These are phyloP conservation scores for Populus tremula DNA, from an alignment of 345 rosid genomes.

Conservation along the genomic window DNA sequence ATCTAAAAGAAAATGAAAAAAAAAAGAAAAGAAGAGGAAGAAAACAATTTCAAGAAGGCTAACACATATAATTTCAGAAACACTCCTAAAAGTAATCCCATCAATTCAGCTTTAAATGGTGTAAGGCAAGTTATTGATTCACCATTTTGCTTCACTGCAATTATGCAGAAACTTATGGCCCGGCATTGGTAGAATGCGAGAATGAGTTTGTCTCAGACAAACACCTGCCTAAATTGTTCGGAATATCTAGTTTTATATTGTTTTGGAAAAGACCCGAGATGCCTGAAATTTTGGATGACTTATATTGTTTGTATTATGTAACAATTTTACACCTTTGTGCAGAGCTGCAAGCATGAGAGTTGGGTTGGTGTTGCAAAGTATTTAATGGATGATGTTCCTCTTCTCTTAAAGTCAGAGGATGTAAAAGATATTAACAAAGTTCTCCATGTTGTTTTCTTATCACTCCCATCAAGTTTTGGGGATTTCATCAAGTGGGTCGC, in stretches of 20 bases:
- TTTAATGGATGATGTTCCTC: constrained; percentile 78
- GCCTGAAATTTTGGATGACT: background rate
- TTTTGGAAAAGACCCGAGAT: background rate
- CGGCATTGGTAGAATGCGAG: background rate
- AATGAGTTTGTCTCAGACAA: background rate
- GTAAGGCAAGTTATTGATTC: too few species aligned
- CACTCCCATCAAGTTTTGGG: constrained; percentile 61
- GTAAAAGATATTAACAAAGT: constrained; percentile 49
- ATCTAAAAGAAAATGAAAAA: too few species aligned
- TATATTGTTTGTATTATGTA: background rate
- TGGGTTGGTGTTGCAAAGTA: constrained; percentile 69
- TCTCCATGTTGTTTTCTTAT: constrained; percentile 49
- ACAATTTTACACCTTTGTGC: constrained; percentile 15
- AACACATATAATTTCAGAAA: too few species aligned
- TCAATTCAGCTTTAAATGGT: too few species aligned
- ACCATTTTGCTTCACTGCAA: too few species aligned
- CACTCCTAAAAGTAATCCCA: too few species aligned
- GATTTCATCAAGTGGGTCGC: constrained; percentile 87
- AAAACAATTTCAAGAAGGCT: too few species aligned
- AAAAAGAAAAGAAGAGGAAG: too few species aligned
- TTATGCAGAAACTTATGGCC: too few species aligned
- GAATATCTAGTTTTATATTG: background rate
- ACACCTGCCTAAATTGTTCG: background rate
- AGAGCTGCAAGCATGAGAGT: constrained; percentile 80
- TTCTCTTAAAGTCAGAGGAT: constrained; percentile 57